Evolutionary conservation across 1,139 yeast genomes (phyloP).

Genomic region (Kazachstania sp.): DNA sequence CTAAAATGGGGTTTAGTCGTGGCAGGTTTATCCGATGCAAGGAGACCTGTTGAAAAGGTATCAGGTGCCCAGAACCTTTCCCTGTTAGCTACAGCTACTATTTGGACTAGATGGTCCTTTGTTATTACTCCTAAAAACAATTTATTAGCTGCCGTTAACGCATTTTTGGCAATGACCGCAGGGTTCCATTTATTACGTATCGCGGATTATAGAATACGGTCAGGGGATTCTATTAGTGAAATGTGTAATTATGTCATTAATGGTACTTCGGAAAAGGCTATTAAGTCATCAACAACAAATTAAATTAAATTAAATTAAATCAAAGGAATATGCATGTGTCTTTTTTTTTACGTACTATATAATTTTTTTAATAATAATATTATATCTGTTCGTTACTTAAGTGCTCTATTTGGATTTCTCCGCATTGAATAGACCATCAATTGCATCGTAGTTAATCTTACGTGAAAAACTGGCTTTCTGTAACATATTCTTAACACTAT

Average conservation of each 20-base stretch:
- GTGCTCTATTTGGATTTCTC: not conserved
- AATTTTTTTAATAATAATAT: not conserved
- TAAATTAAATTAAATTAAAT: not conserved
- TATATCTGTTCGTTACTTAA: not conserved
- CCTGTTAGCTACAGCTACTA: slow-evolving; percentile 79
- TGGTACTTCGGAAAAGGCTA: slow-evolving; percentile 31
- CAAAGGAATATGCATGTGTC: not conserved
- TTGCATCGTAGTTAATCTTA: slow-evolving; percentile 78
- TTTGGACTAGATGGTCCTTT: slow-evolving; percentile 98
- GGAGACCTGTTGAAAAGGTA: slow-evolving; percentile 85
- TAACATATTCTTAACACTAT: slow-evolving; percentile 57
- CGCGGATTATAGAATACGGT: slow-evolving; percentile 47
- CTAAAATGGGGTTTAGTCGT: slow-evolving; percentile 75
- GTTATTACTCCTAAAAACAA: slow-evolving; percentile 84
- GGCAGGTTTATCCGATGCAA: slow-evolving; percentile 81
- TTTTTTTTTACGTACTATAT: not conserved
- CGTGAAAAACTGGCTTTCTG: slow-evolving; percentile 67
- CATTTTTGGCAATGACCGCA: slow-evolving; percentile 86
- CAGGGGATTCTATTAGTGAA: slow-evolving; percentile 46
- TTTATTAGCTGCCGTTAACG: slow-evolving; percentile 85
- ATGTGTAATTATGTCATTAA: slow-evolving; percentile 48
- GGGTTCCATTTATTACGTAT: slow-evolving; percentile 75
- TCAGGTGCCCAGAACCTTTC: slow-evolving; percentile 90
- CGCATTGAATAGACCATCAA: slow-evolving; percentile 48
- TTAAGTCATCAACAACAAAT: not conserved